Base-by-base conservation (phyloP, 1,284 basidiomycete species). In the Takashimella koratensis region DNA sequence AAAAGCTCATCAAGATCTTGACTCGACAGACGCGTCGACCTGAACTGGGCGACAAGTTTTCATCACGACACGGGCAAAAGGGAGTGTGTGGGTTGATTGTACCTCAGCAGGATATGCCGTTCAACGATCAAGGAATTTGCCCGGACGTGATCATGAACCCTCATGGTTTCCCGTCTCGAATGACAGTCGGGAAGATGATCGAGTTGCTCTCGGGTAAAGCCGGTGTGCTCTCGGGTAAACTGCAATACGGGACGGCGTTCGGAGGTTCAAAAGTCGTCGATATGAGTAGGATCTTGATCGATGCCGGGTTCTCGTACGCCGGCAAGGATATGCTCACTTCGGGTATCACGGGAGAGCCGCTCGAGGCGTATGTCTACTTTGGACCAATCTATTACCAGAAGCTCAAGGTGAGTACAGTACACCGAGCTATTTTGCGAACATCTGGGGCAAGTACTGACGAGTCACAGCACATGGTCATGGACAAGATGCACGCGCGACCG, bases 111-210 rank as follows among this genome's bases (percentile, higher is more conserved):
- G 96, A 99, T 76, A 88, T 99, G 92, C 96, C 96, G 3, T 99
- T 99, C 81, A 97, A 94, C 68, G 95, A 98, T 77, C 86, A 90
- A 68, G 96, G 96, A 25, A 95, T 98, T 64, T 87, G 84, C 70
- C 93, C 77, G 85, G 96, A 98, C 77, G 91, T 95, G 20, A 98
- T 99, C 79, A 98, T 99, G 95, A 99, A 99, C 74, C 96, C 96
- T 3, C 96, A 99, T 77, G 96, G 96, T 68, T 98, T 99, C 82
- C 96, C 96, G 2, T 96, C 92, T 53, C 91, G 96, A 51, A 99
- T 99, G 95, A 98, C 96, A 27, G 96, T 98, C 40, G 96, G 96
- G 45, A 98, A 99, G 79, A 98, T 99, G 96, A 96, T 99, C 54
- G 96, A 99, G 76, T 80, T 98, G 22, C 79, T 99, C 20, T 88